Conservation (phyloP, 441 rosid genomes). For the Adansonia gregorii region DNA sequence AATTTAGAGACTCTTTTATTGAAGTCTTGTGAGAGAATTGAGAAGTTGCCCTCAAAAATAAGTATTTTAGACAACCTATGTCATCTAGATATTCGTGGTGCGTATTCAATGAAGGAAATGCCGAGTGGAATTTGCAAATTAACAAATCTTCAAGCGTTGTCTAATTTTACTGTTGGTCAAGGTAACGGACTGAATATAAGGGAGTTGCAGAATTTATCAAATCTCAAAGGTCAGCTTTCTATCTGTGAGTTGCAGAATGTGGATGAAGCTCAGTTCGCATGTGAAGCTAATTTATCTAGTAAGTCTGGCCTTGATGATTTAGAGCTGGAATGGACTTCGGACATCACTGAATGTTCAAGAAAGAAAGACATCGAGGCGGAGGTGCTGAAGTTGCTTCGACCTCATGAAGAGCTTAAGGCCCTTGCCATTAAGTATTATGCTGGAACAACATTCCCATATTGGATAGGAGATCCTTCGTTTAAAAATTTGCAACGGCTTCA, state of each 20-base stretch:
- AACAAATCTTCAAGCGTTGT: not conserved
- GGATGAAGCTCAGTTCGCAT: slow-evolving; percentile 17
- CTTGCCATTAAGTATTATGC: slow-evolving; percentile 22
- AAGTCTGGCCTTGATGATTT: slow-evolving; percentile 16
- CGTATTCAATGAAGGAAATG: not conserved
- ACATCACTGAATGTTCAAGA: not conserved
- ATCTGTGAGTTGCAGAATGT: slow-evolving; percentile 23
- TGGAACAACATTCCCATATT: slow-evolving; percentile 25
- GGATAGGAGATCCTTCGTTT: slow-evolving; percentile 25
- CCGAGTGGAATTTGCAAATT: not conserved
- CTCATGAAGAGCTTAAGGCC: slow-evolving; percentile 16
- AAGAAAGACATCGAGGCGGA: not conserved
- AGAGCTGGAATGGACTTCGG: slow-evolving; percentile 1
- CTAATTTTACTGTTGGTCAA: slow-evolving; percentile 21
- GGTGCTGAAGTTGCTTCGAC: slow-evolving; percentile 22
- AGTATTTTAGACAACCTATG: not conserved
- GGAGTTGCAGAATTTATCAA: slow-evolving; percentile 20
- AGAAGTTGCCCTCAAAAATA: not conserved
- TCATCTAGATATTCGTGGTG: not conserved
- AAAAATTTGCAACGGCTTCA: not conserved
- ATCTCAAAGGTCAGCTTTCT: slow-evolving; percentile 19
- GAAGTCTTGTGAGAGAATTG: no score
- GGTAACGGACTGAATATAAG: not conserved
- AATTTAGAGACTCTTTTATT: no score
- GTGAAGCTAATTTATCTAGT: slow-evolving; percentile 17